Conservation (phyloP, 352 stramenopile genomes). For the Salisapilia sapeloensis region DNA sequence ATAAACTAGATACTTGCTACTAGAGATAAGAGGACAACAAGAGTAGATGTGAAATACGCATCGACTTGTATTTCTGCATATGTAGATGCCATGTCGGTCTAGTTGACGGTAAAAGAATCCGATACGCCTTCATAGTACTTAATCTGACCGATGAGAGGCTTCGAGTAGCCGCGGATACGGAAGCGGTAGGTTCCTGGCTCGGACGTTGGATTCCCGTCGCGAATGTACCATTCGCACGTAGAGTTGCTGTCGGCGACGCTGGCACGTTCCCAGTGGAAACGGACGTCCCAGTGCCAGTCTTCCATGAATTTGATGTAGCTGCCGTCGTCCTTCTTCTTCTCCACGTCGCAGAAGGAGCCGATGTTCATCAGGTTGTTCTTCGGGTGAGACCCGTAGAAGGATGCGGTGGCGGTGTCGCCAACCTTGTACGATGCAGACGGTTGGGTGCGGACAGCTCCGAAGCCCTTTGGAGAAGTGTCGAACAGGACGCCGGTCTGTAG, state of each 20-base stretch:
- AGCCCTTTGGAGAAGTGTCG: constrained; percentile 10
- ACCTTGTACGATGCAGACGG: constrained; percentile 9
- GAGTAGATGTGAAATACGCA: no score
- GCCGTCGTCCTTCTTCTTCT: constrained; percentile 7
- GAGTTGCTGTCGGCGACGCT: constrained; percentile 16
- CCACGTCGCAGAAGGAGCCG: constrained; percentile 30
- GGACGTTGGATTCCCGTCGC: constrained; percentile 9
- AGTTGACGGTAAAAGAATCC: constrained; percentile 8
- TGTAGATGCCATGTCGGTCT: no score
- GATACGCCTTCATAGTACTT: constrained; percentile 13
- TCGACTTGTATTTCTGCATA: no score
- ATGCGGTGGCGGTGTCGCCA: constrained; percentile 12
- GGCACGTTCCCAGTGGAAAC: constrained; percentile 18
- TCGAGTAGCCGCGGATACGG: constrained; percentile 21
- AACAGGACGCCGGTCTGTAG: constrained; percentile 16
- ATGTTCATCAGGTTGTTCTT: constrained; percentile 18
- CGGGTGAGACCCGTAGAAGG: constrained; percentile 26
- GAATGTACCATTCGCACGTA: constrained; percentile 26
- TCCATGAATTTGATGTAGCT: constrained; percentile 18
- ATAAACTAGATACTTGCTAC: no score
- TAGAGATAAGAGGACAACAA: no score
- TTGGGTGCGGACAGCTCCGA: constrained; percentile 10
- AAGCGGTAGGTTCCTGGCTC: constrained; percentile 20
- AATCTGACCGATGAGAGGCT: constrained; percentile 12
- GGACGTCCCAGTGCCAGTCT: constrained; percentile 33